phyloP scores from a whole-genome alignment of 108 stramenopile species.

The Skeletonema marinoi region DNA sequence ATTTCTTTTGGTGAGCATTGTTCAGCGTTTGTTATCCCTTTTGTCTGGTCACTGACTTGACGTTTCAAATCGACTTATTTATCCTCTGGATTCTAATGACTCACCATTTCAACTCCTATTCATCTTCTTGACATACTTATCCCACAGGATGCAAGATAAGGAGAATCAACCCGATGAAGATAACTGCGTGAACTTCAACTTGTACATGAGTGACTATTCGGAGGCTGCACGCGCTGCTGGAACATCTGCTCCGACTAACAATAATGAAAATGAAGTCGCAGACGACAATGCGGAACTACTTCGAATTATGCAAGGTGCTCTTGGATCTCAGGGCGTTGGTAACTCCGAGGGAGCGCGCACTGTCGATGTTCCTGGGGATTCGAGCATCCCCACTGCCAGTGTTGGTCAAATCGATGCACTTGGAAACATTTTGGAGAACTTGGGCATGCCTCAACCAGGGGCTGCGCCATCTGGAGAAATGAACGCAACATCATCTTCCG shows the following conservation, averaged over 20 bases:
- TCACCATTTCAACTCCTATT: background rate
- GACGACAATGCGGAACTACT: conserved; percentile 32
- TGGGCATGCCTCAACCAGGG: conserved; percentile 68
- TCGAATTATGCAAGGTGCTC: conserved; percentile 41
- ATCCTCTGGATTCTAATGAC: background rate
- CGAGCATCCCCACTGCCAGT: conserved; percentile 45
- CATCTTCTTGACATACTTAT: background rate
- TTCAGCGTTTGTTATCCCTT: background rate
- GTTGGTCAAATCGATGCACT: conserved; percentile 81
- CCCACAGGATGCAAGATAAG: conserved; percentile 75
- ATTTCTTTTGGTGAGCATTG: conserved; percentile 58
- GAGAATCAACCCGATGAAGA: conserved; percentile 62
- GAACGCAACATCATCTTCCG: background rate
- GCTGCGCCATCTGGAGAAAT: conserved; percentile 44
- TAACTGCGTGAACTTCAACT: conserved; percentile 66
- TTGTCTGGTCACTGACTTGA: background rate
- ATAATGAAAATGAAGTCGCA: background rate
- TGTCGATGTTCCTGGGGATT: conserved; percentile 33
- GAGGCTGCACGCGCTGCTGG: conserved; percentile 47
- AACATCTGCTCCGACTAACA: conserved; percentile 7
- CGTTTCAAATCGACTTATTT: background rate
- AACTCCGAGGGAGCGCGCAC: conserved; percentile 19
- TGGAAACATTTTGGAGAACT: conserved; percentile 81
- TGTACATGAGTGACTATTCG: conserved; percentile 54
- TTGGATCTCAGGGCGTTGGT: conserved; percentile 15